phyloP scores from a whole-genome alignment of 176 grass and related monocot species.

The Carex myosuroides region DNA sequence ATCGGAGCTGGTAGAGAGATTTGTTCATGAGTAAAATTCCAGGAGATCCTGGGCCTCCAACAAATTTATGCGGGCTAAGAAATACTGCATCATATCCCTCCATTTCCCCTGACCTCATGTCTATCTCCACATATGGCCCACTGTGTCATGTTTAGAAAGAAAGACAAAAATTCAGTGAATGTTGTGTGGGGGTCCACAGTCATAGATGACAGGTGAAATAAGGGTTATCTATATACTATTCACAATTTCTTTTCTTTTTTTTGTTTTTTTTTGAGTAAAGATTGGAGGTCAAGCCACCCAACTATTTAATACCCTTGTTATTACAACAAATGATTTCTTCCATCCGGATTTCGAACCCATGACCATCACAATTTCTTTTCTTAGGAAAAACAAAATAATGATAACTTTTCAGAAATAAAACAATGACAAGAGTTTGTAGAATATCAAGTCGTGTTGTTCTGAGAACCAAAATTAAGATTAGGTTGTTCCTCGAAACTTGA shows the following conservation, averaged over 20 bases:
- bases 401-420: too few relatives aligned
- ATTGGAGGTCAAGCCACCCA: too few relatives aligned
- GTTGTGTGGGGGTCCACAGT: too few relatives aligned
- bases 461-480: not conserved
- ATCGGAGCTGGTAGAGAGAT: conserved; percentile 39
- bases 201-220: too few relatives aligned
- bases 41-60: conserved; percentile 60
- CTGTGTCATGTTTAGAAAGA: conserved; percentile 23
- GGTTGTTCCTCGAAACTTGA: not conserved
- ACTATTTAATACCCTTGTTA: too few relatives aligned
- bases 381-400: not conserved
- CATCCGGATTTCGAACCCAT: too few relatives aligned
- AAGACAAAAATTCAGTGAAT: not conserved
- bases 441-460: not conserved
- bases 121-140: conserved; percentile 69
- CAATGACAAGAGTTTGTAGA: not conserved
- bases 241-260: not conserved
- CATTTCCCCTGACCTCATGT: conserved; percentile 61
- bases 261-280: too few relatives aligned
- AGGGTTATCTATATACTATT: not conserved
- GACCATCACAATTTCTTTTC: not conserved
- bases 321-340: too few relatives aligned
- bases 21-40: conserved; percentile 85
- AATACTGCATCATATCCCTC: conserved; percentile 78
- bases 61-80: conserved; percentile 76